These are phyloP conservation scores for Rhododendron kiyosumense DNA, from an alignment of 148 eudicot species.

Conservation along the genomic window DNA sequence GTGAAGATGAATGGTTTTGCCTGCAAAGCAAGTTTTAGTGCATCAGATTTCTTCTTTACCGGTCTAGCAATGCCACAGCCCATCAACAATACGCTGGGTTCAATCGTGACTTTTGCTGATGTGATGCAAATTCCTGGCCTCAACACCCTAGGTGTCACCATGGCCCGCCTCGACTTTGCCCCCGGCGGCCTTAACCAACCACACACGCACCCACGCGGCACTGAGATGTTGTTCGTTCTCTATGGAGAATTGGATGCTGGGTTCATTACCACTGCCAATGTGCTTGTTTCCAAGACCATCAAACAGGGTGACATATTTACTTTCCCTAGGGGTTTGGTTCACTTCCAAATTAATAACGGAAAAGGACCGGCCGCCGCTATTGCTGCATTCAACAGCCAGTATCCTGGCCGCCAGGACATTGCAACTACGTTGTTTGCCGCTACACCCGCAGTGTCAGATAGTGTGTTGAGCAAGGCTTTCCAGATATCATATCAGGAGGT, in stretches of 20 bases:
- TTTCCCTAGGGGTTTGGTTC: slow-evolving; percentile 37
- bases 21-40: slow-evolving; percentile 19
- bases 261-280: slow-evolving; percentile 40
- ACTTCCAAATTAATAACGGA: slow-evolving; percentile 42
- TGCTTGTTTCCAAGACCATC: slow-evolving; percentile 24
- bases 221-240: slow-evolving; percentile 34
- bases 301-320: slow-evolving; percentile 30
- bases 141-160: slow-evolving; percentile 39
- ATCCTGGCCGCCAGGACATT: slow-evolving; percentile 15
- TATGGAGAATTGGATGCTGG: slow-evolving; percentile 34
- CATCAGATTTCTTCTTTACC: slow-evolving; percentile 29
- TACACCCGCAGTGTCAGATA: slow-evolving; percentile 1
- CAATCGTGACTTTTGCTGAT: slow-evolving; percentile 29
- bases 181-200: slow-evolving; percentile 40
- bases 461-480: slow-evolving; percentile 18
- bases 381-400: slow-evolving; percentile 41
- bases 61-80: slow-evolving; percentile 18
- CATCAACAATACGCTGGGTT: slow-evolving; percentile 21
- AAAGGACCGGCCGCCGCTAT: slow-evolving; percentile 20
- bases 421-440: slow-evolving; percentile 11
- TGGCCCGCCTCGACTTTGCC: slow-evolving; percentile 41
- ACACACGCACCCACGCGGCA: slow-evolving; percentile 48
- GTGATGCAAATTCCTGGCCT: slow-evolving; percentile 37
- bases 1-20: slow-evolving; percentile 32
- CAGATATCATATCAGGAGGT: slow-evolving; percentile 7